Base-by-base conservation (phyloP, 2,329 filamentous ascomycete genomes). In the Microascus cirrosus region DNA sequence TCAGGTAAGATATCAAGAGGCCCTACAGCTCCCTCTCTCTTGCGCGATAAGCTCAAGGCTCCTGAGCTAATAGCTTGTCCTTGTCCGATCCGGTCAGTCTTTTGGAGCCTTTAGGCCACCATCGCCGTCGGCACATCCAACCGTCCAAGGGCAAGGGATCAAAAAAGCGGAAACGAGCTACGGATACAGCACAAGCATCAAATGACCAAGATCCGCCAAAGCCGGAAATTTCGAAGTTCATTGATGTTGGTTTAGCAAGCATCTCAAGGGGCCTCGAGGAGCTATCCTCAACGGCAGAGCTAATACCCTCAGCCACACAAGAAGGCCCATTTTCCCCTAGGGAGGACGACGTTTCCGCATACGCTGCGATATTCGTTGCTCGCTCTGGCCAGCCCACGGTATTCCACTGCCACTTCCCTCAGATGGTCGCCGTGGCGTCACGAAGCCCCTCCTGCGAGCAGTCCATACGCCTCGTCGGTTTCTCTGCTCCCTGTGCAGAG, bases 221-320 rank as follows among this genome's bases (percentile, higher is more conserved):
- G 18, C 83, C 84, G 3, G 80, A 80, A 54, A 70, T 89, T 10
- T 69, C 71, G n/a, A 70, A 71, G 3, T 77, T 78, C 61, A 67
- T 90, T 45, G 80, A 88, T 54, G 71, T 88, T 54, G 87, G 88
- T 2, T 72, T 90, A 52, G 81, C 84, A 63, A 77, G 73, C 59
- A 83, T 89, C 59, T 85, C 82, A 5, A 78, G 82, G 20, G 74
- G 74, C 54, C 74, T 91, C 2, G 77, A 85, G 60, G 66, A 69
- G 56, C 42, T n/a, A 39, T 52, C 12, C 15, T 25, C 52, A 10
- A 45, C 20, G 10, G 53, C 45, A 15, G 36, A 39, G 35, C 20
- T 52, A 6, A 58, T 28, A 24, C 8, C 10, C 18, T 20, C 12
- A 57, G 4, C 10, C 55, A 11, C 55, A 11, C 25, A 20, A 28